A percentile compares a stretch with the other conserved stretches of the same genome.
Evolutionary conservation across 768 basidiomycete species (phyloP).

Genomic region (Tephrocybe sp.): DNA sequence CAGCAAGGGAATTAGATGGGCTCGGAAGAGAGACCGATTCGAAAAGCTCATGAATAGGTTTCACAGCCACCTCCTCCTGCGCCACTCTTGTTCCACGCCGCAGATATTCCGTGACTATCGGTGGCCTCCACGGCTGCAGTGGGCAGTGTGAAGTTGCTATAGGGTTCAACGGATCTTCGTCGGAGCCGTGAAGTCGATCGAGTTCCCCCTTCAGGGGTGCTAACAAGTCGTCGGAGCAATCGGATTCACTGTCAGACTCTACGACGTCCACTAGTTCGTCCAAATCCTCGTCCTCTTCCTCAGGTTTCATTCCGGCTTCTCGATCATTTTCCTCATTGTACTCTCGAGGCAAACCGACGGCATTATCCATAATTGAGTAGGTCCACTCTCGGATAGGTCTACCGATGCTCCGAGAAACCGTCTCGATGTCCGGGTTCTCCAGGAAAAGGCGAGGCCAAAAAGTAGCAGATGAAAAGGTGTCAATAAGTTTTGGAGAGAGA

Average conservation of each 20-base stretch:
- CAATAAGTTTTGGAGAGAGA: conserved; percentile 57
- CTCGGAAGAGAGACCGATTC: conserved; percentile 35
- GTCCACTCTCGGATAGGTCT: conserved; percentile 63
- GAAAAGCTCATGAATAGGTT: conserved; percentile 48
- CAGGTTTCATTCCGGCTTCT: conserved; percentile 9
- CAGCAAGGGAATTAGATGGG: conserved; percentile 34
- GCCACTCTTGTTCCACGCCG: conserved; percentile 70
- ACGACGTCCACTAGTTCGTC: conserved; percentile 67
- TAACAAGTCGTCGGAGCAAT: conserved; percentile 57
- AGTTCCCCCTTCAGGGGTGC: conserved; percentile 72
- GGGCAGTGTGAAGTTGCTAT: conserved; percentile 33
- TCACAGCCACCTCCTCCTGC: conserved; percentile 55
- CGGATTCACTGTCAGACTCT: conserved; percentile 50
- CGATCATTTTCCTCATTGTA: conserved; percentile 15
- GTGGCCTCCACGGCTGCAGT: conserved; percentile 25
- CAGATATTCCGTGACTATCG: conserved; percentile 54
- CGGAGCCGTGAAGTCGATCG: conserved; percentile 51
- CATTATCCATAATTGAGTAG: conserved; percentile 68
- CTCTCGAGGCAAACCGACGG: conserved; percentile 54
- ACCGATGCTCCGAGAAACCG: conserved; percentile 61
- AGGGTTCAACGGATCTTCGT: conserved; percentile 29
- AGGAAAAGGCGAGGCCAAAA: conserved; percentile 76
- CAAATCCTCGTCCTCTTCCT: conserved; percentile 41
- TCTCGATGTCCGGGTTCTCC: conserved; percentile 75
- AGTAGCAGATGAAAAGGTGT: conserved; percentile 60